Evolutionary conservation across 1,139 yeast species (phyloP).

Genomic region (Sugiyamaella pinicola): DNA sequence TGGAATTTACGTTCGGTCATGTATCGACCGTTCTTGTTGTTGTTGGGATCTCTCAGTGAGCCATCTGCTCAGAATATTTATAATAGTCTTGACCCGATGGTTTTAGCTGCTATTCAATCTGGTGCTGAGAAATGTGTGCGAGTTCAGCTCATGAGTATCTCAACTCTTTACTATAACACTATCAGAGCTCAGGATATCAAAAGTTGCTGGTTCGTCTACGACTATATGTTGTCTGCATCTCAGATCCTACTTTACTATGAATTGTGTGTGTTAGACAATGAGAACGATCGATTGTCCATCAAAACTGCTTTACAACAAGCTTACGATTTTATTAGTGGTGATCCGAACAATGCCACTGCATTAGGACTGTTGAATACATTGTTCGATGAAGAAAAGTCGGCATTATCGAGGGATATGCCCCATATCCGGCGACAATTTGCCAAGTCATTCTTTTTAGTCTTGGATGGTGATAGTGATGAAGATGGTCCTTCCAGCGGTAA

Average conservation of each 20-base stretch:
- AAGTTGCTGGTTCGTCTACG: constrained; percentile 20
- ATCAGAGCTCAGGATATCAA: constrained; percentile 15
- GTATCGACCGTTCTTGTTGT: constrained; percentile 21
- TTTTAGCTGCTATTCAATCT: constrained; percentile 16
- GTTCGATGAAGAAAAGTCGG: constrained; percentile 14
- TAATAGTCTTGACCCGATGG: constrained; percentile 10
- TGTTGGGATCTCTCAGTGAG: constrained; percentile 15
- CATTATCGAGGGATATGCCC: constrained; percentile 13
- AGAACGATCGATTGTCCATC: constrained; percentile 9
- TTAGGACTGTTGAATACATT: constrained; percentile 7
- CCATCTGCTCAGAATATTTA: constrained; percentile 12
- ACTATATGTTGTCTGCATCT: constrained; percentile 16
- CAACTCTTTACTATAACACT: constrained; percentile 9
- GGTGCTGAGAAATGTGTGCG: constrained; percentile 23
- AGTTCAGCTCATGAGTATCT: constrained; percentile 11
- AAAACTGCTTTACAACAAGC: constrained; percentile 11
- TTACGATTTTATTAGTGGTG: constrained; percentile 13
- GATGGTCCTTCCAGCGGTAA: neutral
- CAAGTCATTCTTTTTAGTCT: constrained; percentile 15
- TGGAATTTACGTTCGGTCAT: constrained; percentile 15
- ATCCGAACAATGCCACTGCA: constrained; percentile 17
- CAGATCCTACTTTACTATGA: constrained; percentile 17
- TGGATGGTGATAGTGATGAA: constrained; percentile 12
- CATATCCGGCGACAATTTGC: constrained; percentile 16
- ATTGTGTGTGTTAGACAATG: constrained; percentile 13